These are phyloP conservation scores for Microthyrium microscopicum DNA, from an alignment of 2,329 filamentous ascomycete species.

Conservation along the genomic window DNA sequence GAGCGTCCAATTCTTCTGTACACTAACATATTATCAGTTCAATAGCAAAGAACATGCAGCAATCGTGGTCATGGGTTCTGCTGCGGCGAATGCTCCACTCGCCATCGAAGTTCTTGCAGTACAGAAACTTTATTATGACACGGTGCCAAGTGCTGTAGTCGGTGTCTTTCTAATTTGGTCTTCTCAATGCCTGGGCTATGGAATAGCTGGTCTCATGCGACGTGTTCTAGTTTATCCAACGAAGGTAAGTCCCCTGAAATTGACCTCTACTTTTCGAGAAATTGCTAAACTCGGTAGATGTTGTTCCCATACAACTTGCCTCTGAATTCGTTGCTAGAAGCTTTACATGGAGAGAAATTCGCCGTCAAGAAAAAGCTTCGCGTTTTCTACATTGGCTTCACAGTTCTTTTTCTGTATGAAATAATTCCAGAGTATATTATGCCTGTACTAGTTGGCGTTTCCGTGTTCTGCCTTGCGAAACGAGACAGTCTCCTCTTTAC, in stretches of 20 bases:
- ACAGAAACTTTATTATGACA: conserved; percentile 9
- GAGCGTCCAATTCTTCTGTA: too few species aligned
- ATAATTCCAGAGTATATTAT: conserved; percentile 9
- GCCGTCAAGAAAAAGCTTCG: conserved; percentile 10
- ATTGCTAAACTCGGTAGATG: not conserved
- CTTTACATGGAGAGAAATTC: conserved; percentile 8
- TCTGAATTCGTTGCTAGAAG: conserved; percentile 6
- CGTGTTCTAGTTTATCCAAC: conserved; percentile 9
- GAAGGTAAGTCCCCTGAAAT: not conserved
- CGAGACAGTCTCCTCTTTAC: conserved; percentile 8
- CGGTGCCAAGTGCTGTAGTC: conserved; percentile 2
- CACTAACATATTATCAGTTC: too few species aligned
- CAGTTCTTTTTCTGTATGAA: conserved; percentile 8
- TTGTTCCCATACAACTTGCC: conserved; percentile 7
- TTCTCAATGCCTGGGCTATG: conserved; percentile 10
- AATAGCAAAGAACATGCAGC: conserved; percentile 20
- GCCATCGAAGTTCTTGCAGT: conserved; percentile 8
- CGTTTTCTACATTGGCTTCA: conserved; percentile 17
- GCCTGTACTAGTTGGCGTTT: conserved; percentile 6
- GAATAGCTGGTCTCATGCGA: conserved; percentile 9
- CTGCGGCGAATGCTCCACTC: conserved; percentile 8
- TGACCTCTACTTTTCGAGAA: not conserved
- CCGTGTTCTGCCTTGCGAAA: conserved; percentile 9
- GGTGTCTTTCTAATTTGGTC: conserved; percentile 9
- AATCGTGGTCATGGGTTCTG: conserved; percentile 10